These are phyloP conservation scores for Dissoconium aciculare DNA, from an alignment of 2,329 filamentous ascomycete species.

Conservation along the genomic window DNA sequence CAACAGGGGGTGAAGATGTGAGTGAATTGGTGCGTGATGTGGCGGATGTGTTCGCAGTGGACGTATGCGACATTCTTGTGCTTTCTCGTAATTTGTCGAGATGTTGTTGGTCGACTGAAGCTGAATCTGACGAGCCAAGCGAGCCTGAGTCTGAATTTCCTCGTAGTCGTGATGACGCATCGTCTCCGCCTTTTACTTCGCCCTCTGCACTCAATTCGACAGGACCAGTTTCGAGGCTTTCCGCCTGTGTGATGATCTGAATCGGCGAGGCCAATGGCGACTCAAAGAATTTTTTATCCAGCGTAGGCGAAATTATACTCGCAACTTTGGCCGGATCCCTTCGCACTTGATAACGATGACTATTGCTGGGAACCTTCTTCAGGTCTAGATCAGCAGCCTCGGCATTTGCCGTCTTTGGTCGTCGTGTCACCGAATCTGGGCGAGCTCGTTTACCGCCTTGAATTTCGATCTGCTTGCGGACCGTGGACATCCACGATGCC, in stretches of 20 bases:
- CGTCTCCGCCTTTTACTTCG: too few relatives aligned
- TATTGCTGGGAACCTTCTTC: constrained; percentile 15
- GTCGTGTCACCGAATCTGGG: constrained; percentile 31
- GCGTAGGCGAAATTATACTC: constrained; percentile 8
- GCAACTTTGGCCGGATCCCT: constrained; percentile 22
- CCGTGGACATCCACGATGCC: constrained; percentile 56
- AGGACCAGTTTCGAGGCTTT: too few relatives aligned
- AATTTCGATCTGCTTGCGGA: constrained; percentile 55
- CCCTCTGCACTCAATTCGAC: not conserved
- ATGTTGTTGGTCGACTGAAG: constrained; percentile 16
- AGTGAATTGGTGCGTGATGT: constrained; percentile 18
- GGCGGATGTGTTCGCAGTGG: constrained; percentile 12
- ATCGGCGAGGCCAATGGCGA: too few relatives aligned
- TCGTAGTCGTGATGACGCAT: constrained; percentile 3
- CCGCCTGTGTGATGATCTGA: too few relatives aligned
- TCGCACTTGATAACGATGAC: constrained; percentile 26
- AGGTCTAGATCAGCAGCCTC: constrained; percentile 15
- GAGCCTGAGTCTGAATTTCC: constrained; percentile 14
- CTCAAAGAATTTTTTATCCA: too few relatives aligned
- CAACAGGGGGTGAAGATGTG: constrained; percentile 14
- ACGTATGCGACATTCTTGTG: constrained; percentile 19
- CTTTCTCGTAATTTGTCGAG: constrained; percentile 19
- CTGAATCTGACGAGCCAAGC: constrained; percentile 12
- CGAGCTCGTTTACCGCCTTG: constrained; percentile 51
- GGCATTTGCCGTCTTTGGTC: constrained; percentile 2